Evolutionary conservation across 1,284 basidiomycete genomes (phyloP), one percentile per base, ranked within the genome.

Genomic region (Cerioporus squamosus): DNA sequence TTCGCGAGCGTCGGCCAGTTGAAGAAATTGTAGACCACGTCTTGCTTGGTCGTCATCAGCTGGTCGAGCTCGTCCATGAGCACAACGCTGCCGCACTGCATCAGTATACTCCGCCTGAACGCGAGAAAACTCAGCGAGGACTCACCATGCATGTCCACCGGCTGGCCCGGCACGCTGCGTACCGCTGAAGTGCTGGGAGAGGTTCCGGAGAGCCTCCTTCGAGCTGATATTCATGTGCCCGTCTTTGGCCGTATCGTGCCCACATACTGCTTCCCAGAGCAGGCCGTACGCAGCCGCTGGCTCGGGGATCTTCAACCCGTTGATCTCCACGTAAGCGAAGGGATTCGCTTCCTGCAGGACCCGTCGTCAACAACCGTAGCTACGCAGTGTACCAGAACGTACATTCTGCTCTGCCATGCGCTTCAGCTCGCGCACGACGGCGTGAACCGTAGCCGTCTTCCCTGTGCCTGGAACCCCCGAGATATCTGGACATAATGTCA

Each of bases 11-110:
- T 96, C 1, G 97, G 97, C 97, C 97, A 99, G 73, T 98, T 98
- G 83, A 99, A 99, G 76, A 99, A 97, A 73, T 98, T 98, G 77
- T 99, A 99, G 42, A 99, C 93, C 2, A 99, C 97, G 66, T 98
- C 96, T 75, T 99, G 97, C 70, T 97, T 97, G 22, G 90, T 81
- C 0, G 97, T 98, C 63, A 99, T 87, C 33, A 99, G 83, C 73
- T 98, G 97, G 75, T 99, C 97, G 2, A 99, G 83, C 75, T 99
- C 97, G 72, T 99, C 97, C 93, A 99, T 98, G 23, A 99, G 79
- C 3, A 99, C 94, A 5, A 99, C 91, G 58, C 95, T 98, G 66
- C 20, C 1, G 7, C 2, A 6, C 7, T 15, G 20, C 33, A 44
- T 48, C 23, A 49, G 18, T 8, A 6, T 5, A 5, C n/a, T 29